A percentile compares a stretch with the other conserved stretches of the same genome.
These are phyloP conservation scores for Aspergillus aculeatinus DNA, from an alignment of 2,329 filamentous ascomycete species.

Conservation along the genomic window DNA sequence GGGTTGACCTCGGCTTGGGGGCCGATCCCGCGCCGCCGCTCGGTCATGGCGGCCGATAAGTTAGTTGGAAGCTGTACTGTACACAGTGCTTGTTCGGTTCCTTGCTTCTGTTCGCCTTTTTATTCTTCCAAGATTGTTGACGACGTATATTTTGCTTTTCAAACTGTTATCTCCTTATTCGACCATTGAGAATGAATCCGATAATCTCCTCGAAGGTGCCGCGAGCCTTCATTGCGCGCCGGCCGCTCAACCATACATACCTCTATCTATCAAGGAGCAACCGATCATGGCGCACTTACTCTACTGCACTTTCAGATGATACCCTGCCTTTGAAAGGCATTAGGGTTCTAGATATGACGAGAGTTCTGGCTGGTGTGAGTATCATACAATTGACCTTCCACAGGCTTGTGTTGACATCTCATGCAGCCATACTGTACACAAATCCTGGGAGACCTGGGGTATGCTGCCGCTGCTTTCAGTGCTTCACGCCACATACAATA, in stretches of 20 bases:
- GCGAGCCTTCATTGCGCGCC: slow-evolving; percentile 23
- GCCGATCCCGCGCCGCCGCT: neutral
- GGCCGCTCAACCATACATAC: slow-evolving; percentile 16
- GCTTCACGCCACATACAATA: neutral
- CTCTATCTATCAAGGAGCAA: slow-evolving; percentile 21
- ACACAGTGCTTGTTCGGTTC: neutral
- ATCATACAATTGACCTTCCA: neutral
- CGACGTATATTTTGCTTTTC: too few relatives aligned
- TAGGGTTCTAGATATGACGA: slow-evolving; percentile 91
- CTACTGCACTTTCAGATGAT: slow-evolving; percentile 41
- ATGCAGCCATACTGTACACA: slow-evolving; percentile 91
- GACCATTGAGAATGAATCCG: neutral
- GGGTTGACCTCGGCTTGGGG: slow-evolving; percentile 4
- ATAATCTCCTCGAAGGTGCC: slow-evolving; percentile 21
- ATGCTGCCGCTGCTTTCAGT: slow-evolving; percentile 35
- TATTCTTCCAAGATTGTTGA: neutral
- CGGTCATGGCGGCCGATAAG: neutral
- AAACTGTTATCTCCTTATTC: neutral
- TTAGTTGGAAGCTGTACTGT: neutral
- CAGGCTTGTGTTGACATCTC: slow-evolving; percentile 6
- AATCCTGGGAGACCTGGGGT: slow-evolving; percentile 94
- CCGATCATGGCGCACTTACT: slow-evolving; percentile 36
- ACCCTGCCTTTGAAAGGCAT: slow-evolving; percentile 77
- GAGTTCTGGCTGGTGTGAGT: slow-evolving; percentile 88
- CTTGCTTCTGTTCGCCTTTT: neutral